Conservation (phyloP, 768 basidiomycete species). For the Rhizopogon salebrosus region DNA sequence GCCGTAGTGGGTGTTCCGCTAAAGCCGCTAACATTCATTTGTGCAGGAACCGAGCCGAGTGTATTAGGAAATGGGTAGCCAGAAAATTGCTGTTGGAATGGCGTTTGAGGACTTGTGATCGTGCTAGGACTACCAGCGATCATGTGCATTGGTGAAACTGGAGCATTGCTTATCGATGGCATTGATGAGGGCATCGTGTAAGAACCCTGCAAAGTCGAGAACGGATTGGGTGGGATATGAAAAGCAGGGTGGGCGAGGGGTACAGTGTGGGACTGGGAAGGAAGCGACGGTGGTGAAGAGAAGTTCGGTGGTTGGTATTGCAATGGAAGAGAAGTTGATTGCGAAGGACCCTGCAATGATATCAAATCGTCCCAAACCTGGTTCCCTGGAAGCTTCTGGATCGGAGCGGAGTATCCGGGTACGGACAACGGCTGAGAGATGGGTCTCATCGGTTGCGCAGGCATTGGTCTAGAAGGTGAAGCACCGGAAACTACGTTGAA, state of each 20-base stretch:
- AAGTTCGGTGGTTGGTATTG: slow-evolving; percentile 23
- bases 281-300: slow-evolving; percentile 1
- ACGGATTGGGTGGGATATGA: slow-evolving; percentile 12
- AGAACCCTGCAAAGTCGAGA: slow-evolving; percentile 11
- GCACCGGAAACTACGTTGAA: slow-evolving; percentile 9
- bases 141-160: slow-evolving; percentile 9
- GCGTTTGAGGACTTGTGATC: slow-evolving; percentile 17
- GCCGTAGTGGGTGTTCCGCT: background rate
- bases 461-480: background rate
- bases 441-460: slow-evolving; percentile 18
- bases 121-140: slow-evolving; percentile 19
- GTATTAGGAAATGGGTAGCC: slow-evolving; percentile 8
- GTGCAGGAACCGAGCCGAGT: background rate
- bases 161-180: background rate
- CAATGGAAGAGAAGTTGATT: slow-evolving; percentile 42
- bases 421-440: slow-evolving; percentile 32
- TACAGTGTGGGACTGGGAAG: slow-evolving; percentile 13
- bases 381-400: slow-evolving; percentile 17
- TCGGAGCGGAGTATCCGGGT: slow-evolving; percentile 6
- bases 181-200: slow-evolving; percentile 3
- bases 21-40: background rate
- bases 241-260: slow-evolving; percentile 6
- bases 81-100: slow-evolving; percentile 19
- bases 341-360: slow-evolving; percentile 37
- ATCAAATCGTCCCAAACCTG: slow-evolving; percentile 58